A percentile compares a stretch with the other conserved stretches of the same genome.
Evolutionary conservation across 1,284 basidiomycete species (phyloP).

Genomic region (Moesziomyces globuligerus): DNA sequence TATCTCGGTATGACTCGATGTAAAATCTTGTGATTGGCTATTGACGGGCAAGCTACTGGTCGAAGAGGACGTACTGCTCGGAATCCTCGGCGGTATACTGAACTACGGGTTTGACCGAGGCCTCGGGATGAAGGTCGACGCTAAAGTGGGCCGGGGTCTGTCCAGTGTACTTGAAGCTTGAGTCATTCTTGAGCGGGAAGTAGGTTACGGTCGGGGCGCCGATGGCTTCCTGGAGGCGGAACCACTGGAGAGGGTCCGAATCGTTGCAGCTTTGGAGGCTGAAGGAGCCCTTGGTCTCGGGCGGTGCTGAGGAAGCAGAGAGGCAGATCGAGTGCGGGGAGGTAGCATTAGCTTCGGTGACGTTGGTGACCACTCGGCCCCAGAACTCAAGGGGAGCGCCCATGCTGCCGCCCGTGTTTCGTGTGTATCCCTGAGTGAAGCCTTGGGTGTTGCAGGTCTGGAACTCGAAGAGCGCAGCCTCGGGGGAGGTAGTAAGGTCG

Average conservation of each 20-base stretch:
- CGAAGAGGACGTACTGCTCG: conserved; percentile 20
- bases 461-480: conserved; percentile 17
- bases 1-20: neutral
- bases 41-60: neutral
- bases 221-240: conserved; percentile 29
- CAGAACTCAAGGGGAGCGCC: conserved; percentile 39
- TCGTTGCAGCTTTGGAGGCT: conserved; percentile 11
- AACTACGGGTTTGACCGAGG: conserved; percentile 3
- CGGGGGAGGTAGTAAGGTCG: conserved; percentile 5
- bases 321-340: conserved; percentile 9
- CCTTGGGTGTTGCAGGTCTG: conserved; percentile 32
- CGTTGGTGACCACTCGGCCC: conserved; percentile 29
- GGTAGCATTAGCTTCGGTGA: neutral
- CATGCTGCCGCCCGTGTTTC: conserved; percentile 25
- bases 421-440: conserved; percentile 32
- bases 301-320: conserved; percentile 2
- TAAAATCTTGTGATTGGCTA: neutral
- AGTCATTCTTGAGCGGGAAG: conserved; percentile 31
- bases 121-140: conserved; percentile 13
- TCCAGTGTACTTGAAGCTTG: conserved; percentile 24
- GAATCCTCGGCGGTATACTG: conserved; percentile 3
- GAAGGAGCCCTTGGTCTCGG: conserved; percentile 3
- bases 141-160: conserved; percentile 26
- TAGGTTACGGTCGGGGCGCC: conserved; percentile 13
- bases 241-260: conserved; percentile 27